These are phyloP conservation scores for Neurospora cerealis DNA, from an alignment of 495 filamentous ascomycete genomes.

Conservation along the genomic window DNA sequence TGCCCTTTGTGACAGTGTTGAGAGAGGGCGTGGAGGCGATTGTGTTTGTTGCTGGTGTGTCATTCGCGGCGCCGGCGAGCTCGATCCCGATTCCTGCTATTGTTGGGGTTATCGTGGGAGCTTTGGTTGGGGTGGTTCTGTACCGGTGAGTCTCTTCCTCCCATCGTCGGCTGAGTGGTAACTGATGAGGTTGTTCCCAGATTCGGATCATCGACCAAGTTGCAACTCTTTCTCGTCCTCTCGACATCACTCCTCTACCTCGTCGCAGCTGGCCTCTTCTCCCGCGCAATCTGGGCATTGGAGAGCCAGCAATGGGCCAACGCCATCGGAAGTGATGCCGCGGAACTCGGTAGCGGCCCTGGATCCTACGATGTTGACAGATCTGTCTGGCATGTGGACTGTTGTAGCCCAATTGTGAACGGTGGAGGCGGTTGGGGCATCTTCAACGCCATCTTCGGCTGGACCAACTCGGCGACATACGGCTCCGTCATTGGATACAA, in stretches of 20 bases:
- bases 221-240: constrained; percentile 70
- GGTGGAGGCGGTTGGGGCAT: constrained; percentile 83
- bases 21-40: constrained; percentile 76
- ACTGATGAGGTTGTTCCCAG: constrained; percentile 14
- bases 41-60: constrained; percentile 73
- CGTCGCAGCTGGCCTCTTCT: constrained; percentile 77
- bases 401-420: constrained; percentile 61
- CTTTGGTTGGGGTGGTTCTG: constrained; percentile 55
- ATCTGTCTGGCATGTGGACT: constrained; percentile 91
- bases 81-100: constrained; percentile 68
- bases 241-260: constrained; percentile 82
- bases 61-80: constrained; percentile 59
- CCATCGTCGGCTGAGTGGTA: background rate
- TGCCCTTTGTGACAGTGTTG: constrained; percentile 77
- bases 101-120: constrained; percentile 54
- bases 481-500: constrained; percentile 81
- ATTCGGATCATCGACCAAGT: constrained; percentile 43
- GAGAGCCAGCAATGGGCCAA: constrained; percentile 57
- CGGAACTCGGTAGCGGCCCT: constrained; percentile 64
- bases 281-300: constrained; percentile 64
- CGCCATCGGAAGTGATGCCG: constrained; percentile 58
- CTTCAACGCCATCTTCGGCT: constrained; percentile 76
- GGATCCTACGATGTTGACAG: constrained; percentile 80
- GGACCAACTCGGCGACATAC: constrained; percentile 83
- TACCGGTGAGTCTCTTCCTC: constrained; percentile 53